Evolutionary conservation across 208 protist genomes (phyloP).

Genomic region (Trypanosoma melophagium): DNA sequence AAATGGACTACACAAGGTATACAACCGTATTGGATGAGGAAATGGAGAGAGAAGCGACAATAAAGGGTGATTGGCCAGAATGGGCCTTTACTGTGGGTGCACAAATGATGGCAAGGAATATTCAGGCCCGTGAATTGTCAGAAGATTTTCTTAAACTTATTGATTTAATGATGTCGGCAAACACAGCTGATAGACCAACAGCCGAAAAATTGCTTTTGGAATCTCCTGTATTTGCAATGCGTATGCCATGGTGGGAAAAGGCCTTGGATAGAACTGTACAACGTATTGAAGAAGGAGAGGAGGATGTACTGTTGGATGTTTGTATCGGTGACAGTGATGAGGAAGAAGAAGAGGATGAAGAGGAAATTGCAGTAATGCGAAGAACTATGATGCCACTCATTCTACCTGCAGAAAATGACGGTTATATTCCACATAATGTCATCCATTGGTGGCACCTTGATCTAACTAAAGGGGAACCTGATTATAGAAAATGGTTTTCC

Average conservation of each 20-base stretch:
- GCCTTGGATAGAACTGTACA: slow-evolving; percentile 3
- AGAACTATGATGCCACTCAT: slow-evolving; percentile 24
- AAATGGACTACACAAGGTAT: slow-evolving; percentile 10
- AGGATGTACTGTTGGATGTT: slow-evolving; percentile 26
- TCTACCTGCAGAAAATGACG: slow-evolving; percentile 16
- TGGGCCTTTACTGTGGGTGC: slow-evolving; percentile 12
- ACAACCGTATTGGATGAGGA: slow-evolving; percentile 4
- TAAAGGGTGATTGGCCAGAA: slow-evolving; percentile 2
- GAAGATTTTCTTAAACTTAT: slow-evolving; percentile 36
- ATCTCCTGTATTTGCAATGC: slow-evolving; percentile 42
- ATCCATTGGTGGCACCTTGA: slow-evolving; percentile 23
- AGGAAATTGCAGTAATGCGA: slow-evolving; percentile 14
- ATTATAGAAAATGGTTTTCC: not conserved
- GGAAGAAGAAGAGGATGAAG: slow-evolving; percentile 29
- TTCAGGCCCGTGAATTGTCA: slow-evolving; percentile 12
- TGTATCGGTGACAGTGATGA: slow-evolving; percentile 30
- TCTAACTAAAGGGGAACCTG: not conserved
- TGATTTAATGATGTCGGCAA: slow-evolving; percentile 48
- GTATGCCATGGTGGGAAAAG: slow-evolving; percentile 30
- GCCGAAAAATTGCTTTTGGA: slow-evolving; percentile 51
- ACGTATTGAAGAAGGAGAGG: slow-evolving; percentile 13
- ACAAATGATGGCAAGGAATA: slow-evolving; percentile 17
- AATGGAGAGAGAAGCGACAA: not conserved
- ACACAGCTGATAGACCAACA: slow-evolving; percentile 48
- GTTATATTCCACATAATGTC: slow-evolving; percentile 22